A percentile compares a stretch with the other conserved stretches of the same genome.
Conservation (phyloP, 169 alveolate genomes). For the Plasmodium vinckei region DNA sequence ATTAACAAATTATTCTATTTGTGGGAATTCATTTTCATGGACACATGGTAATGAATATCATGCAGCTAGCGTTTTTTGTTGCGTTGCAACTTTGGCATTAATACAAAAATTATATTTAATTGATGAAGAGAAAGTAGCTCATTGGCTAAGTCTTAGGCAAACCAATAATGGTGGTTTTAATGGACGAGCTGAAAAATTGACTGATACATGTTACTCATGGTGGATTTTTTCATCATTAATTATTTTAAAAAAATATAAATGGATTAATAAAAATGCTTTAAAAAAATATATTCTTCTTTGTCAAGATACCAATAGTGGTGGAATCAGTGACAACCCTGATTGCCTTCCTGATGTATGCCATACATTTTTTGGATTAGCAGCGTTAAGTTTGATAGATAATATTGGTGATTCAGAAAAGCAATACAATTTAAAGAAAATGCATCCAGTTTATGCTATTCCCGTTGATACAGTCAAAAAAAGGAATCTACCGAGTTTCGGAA, state of each 20-base stretch:
- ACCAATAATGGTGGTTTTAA: slow-evolving; percentile 96
- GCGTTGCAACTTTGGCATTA: slow-evolving; percentile 86
- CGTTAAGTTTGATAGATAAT: slow-evolving; percentile 89
- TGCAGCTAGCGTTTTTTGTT: slow-evolving; percentile 97
- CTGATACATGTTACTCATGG: slow-evolving; percentile 98
- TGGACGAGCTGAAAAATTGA: slow-evolving; percentile 97
- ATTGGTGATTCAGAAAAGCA: slow-evolving; percentile 16
- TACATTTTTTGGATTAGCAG: slow-evolving; percentile 96
- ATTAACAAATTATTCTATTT: slow-evolving; percentile 80
- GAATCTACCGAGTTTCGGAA: slow-evolving; percentile 17
- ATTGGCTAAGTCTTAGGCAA: slow-evolving; percentile 95
- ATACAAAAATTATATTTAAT: slow-evolving; percentile 53
- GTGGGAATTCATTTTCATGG: slow-evolving; percentile 96
- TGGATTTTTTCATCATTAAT: slow-evolving; percentile 93
- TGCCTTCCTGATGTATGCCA: slow-evolving; percentile 96
- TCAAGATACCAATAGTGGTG: slow-evolving; percentile 93
- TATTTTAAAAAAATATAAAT: slow-evolving; percentile 86
- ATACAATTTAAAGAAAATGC: slow-evolving; percentile 57
- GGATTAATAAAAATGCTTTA: slow-evolving; percentile 90
- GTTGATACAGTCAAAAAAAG: slow-evolving; percentile 36
- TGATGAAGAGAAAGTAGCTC: slow-evolving; percentile 73
- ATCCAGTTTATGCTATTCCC: slow-evolving; percentile 83
- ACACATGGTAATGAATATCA: slow-evolving; percentile 96
- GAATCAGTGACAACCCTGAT: slow-evolving; percentile 96
- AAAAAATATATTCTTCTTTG: slow-evolving; percentile 89